A percentile compares a stretch with the other conserved stretches of the same genome.
Evolutionary conservation across 352 stramenopile species (phyloP).

Genomic region (Pythium myriotylum): DNA sequence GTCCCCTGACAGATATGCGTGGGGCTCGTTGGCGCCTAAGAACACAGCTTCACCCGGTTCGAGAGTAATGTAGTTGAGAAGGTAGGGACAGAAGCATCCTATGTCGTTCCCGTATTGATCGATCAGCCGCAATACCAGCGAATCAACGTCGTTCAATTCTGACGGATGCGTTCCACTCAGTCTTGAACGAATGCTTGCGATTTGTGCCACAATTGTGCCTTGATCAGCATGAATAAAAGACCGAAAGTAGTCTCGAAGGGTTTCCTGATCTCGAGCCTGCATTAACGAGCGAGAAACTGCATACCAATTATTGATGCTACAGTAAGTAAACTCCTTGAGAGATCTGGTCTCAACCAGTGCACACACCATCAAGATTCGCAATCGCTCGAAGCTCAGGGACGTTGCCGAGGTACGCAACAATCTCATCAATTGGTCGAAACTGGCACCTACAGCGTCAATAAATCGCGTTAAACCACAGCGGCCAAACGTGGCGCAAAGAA

Average conservation of each 20-base stretch:
- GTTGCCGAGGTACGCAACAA: constrained; percentile 83
- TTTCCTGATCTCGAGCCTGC: constrained; percentile 35
- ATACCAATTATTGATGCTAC: too few species aligned
- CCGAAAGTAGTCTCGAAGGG: constrained; percentile 77
- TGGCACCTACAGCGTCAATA: too few species aligned
- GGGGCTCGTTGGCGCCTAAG: constrained; percentile 98
- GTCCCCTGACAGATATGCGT: constrained; percentile 97
- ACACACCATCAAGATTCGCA: constrained; percentile 48
- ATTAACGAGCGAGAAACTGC: constrained; percentile 34
- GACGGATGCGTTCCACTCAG: constrained; percentile 41
- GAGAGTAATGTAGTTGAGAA: constrained; percentile 98
- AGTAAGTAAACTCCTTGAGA: too few species aligned
- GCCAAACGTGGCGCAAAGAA: too few species aligned
- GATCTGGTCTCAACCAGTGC: too few species aligned
- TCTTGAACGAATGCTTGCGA: constrained; percentile 78
- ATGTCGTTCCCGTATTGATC: constrained; percentile 96
- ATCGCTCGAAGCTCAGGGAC: constrained; percentile 90
- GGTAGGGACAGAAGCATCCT: constrained; percentile 96
- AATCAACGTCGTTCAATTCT: constrained; percentile 51
- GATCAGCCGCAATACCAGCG: constrained; percentile 90
- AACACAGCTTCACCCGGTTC: constrained; percentile 97
- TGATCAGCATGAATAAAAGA: constrained; percentile 78
- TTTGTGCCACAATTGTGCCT: constrained; percentile 62
- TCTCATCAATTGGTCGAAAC: constrained; percentile 94
- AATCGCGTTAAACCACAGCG: too few species aligned